Conservation (phyloP, 1,284 basidiomycete genomes). For the Fomitopsis betulina region DNA sequence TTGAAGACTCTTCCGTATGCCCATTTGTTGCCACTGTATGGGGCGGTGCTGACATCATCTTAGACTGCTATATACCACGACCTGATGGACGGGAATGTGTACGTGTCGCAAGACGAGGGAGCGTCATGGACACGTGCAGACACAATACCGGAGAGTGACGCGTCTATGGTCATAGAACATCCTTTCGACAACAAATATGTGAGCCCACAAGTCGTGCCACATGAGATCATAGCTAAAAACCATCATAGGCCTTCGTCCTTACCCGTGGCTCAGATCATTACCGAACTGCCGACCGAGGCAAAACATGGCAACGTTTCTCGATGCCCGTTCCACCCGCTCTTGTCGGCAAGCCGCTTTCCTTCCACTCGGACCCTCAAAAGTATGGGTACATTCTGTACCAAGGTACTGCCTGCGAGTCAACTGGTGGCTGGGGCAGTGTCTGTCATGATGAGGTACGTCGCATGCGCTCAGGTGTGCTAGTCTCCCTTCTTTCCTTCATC, state of each 20-base stretch:
- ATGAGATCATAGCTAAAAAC: neutral
- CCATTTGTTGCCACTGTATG: neutral
- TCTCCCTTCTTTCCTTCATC: too few relatives aligned
- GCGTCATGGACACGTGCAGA: constrained; percentile 69
- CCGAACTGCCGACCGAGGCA: constrained; percentile 81
- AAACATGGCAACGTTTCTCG: constrained; percentile 79
- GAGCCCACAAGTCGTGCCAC: constrained; percentile 4
- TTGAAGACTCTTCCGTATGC: constrained; percentile 83
- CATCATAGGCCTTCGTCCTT: constrained; percentile 74
- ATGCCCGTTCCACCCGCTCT: constrained; percentile 61
- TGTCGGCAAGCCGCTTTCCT: constrained; percentile 65
- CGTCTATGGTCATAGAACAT: constrained; percentile 79
- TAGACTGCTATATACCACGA: constrained; percentile 87
- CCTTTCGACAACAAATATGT: constrained; percentile 65
- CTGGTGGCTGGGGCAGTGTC: constrained; percentile 50
- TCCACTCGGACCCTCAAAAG: constrained; percentile 72
- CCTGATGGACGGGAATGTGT: constrained; percentile 59
- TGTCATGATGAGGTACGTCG: constrained; percentile 74
- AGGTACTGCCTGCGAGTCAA: constrained; percentile 61
- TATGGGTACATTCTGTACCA: constrained; percentile 83
- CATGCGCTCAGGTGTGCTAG: neutral
- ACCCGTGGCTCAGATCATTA: constrained; percentile 73
- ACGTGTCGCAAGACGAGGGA: constrained; percentile 88
- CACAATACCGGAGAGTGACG: constrained; percentile 59
- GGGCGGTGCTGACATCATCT: neutral